Percentiles rank a stretch among this genome's conserved stretches.
Conservation (phyloP, 2,329 filamentous ascomycete genomes). For the Penicillium sp. region DNA sequence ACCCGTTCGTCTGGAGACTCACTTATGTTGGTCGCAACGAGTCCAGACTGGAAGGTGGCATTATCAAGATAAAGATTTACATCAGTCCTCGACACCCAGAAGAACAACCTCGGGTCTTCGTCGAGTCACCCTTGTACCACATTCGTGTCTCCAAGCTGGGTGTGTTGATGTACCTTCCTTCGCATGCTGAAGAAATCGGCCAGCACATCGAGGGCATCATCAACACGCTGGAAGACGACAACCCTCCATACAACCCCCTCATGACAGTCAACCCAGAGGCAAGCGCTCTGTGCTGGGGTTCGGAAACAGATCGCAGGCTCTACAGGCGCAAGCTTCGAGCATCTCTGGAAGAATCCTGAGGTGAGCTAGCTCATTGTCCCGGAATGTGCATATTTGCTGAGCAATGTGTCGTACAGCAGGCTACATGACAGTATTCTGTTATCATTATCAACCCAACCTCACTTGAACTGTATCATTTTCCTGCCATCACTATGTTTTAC, state of each 20-base stretch:
- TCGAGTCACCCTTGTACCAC: conserved; percentile 82
- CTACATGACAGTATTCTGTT: background rate
- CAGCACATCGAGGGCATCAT: conserved; percentile 84
- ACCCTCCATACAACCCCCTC: conserved; percentile 84
- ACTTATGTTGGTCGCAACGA: conserved; percentile 90
- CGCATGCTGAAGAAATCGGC: conserved; percentile 71
- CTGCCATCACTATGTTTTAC: background rate
- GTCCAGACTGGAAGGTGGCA: conserved; percentile 88
- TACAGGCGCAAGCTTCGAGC: conserved; percentile 76
- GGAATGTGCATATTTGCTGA: background rate
- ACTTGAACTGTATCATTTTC: background rate
- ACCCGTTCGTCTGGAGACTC: conserved; percentile 85
- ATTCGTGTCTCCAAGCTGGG: conserved; percentile 80
- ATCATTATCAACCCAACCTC: background rate
- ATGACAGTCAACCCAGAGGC: conserved; percentile 85
- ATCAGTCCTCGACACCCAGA: conserved; percentile 85
- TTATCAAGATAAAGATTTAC: conserved; percentile 76
- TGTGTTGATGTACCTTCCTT: conserved; percentile 77
- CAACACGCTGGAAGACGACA: conserved; percentile 78
- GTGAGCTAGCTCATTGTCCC: background rate
- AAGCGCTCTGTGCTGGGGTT: conserved; percentile 82
- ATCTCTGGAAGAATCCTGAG: conserved; percentile 6
- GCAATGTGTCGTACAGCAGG: background rate
- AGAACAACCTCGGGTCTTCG: conserved; percentile 79
- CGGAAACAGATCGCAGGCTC: conserved; percentile 71